Conservation (phyloP, 768 basidiomycete species). For the Russula compacta region DNA sequence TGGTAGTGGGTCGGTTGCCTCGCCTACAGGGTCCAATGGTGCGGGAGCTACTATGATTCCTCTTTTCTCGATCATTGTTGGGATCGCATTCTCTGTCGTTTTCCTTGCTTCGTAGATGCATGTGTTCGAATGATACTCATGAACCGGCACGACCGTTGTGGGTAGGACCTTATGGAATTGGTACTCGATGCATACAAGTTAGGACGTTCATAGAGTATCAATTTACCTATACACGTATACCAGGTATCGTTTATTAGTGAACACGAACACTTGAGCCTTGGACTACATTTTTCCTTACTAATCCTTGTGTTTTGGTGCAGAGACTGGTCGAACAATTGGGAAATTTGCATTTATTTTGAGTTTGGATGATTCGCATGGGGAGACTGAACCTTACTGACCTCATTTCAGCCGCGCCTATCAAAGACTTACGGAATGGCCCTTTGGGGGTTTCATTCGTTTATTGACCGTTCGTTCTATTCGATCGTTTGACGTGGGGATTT, state of each 20-base stretch:
- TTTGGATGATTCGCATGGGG: too few relatives aligned
- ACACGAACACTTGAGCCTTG: background rate
- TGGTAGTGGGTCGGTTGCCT: background rate
- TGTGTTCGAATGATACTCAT: background rate
- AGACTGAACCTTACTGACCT: too few relatives aligned
- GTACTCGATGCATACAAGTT: background rate
- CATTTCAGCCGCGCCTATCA: background rate
- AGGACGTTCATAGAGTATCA: slow-evolving; percentile 1
- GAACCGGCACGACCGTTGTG: background rate
- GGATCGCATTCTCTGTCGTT: slow-evolving; percentile 11
- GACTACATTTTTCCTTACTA: background rate
- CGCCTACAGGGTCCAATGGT: slow-evolving; percentile 8
- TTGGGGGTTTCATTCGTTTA: too few relatives aligned
- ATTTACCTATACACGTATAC: slow-evolving; percentile 4
- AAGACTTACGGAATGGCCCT: background rate
- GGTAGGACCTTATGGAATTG: background rate
- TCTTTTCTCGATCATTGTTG: slow-evolving; percentile 9
- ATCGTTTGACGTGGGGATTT: too few relatives aligned
- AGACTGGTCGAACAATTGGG: too few relatives aligned
- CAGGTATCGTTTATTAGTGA: background rate
- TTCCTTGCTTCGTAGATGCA: slow-evolving; percentile 9
- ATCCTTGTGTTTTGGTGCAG: too few relatives aligned
- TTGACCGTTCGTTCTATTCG: too few relatives aligned
- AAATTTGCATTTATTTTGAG: too few relatives aligned
- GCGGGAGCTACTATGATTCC: slow-evolving; percentile 8